Base-by-base conservation (phyloP, 352 stramenopile genomes). In the Hyaloperonospora arabidopsidis region DNA sequence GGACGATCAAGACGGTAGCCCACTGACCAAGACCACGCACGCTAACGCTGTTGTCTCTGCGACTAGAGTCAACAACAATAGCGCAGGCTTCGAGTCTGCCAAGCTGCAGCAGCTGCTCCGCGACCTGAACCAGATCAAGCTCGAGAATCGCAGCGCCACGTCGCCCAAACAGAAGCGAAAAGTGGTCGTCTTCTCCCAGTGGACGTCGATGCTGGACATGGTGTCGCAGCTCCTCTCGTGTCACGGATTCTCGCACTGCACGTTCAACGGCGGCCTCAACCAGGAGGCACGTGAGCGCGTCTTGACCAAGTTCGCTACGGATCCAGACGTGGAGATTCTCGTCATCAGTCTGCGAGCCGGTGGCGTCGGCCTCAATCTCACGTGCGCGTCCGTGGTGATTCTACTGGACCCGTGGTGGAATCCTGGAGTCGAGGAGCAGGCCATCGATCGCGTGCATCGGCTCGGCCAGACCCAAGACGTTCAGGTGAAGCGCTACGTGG, bases 341-440 rank as follows among this genome's bases (percentile, higher is more conserved):
- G 76, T 95, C 34, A 91, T 96, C 57, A 94, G 82, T 41, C 70
- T 96, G 3, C 91, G 89, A 57, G 87, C 88, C 17, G 88, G 86
- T n/a, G 88, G 86, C 32, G 76, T 96, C 19, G 88, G 88, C 1
- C 74, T 97, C n/a, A 97, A 96, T 50, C 71, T 97, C 43, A 96
- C 83, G 45, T 80, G 82, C 25, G 89, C 87, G 21, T 95, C 81
- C 1, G 75, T 94, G 5, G 86, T 96, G 32, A 89, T 97, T 36
- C 66, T 97, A 32, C 66, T 95, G 19, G 89, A 96, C 52, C 86
- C 89, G 52, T 97, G 90, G 89, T 98, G 90, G 93, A 97, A 98
- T 65, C 76, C 84, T 14, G 84, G 83, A 40, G 76, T 97, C 13
- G 92, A 98, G 54, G 77, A 94, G 25, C 95, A 98, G 65, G 95